Evolutionary conservation across 1,139 yeast species (phyloP).

Genomic region (Hansenula lynferdii): DNA sequence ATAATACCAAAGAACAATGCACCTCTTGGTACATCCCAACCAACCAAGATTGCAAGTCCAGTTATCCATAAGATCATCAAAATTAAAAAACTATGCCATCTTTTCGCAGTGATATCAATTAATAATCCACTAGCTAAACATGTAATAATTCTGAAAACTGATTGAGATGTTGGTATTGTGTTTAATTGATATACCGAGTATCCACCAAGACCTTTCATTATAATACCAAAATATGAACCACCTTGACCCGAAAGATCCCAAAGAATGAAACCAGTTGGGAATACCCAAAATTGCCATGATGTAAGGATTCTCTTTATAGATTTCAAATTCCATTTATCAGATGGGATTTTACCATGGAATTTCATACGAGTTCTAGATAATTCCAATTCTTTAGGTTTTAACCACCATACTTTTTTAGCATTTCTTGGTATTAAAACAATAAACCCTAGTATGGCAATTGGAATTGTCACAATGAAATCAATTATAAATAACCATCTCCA

Average conservation of each 20-base stretch:
- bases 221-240: constrained; percentile 5
- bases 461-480: constrained; percentile 51
- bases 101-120: background rate
- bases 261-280: constrained; percentile 9
- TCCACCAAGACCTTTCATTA: constrained; percentile 27
- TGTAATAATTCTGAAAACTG: constrained; percentile 36
- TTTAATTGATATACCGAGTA: constrained; percentile 36
- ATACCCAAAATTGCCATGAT: constrained; percentile 15
- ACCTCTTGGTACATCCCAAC: constrained; percentile 14
- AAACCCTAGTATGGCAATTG: constrained; percentile 39
- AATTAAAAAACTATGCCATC: constrained; percentile 3
- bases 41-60: constrained; percentile 12
- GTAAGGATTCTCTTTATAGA: constrained; percentile 9
- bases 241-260: constrained; percentile 1
- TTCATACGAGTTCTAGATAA: constrained; percentile 9
- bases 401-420: constrained; percentile 24
- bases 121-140: background rate
- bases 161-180: constrained; percentile 41
- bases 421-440: constrained; percentile 41
- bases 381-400: constrained; percentile 10
- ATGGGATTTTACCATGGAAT: constrained; percentile 12
- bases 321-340: constrained; percentile 6
- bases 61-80: constrained; percentile 8
- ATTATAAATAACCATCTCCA: constrained; percentile 73
- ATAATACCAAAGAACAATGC: constrained; percentile 14